Evolutionary conservation across 192 early-diverging fungal genomes (phyloP).

Genomic region (Obelidium mucronatum): DNA sequence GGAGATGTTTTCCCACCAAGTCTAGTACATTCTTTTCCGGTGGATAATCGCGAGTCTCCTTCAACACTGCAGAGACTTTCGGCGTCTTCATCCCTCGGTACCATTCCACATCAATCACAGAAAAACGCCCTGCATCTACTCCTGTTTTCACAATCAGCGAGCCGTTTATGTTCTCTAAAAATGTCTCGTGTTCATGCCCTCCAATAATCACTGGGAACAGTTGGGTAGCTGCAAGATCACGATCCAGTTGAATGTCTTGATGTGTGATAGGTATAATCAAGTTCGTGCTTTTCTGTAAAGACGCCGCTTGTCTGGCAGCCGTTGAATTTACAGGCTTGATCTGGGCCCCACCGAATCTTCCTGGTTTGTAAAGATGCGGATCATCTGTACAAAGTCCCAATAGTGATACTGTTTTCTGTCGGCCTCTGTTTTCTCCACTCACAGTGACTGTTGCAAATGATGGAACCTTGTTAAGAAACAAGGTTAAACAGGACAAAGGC

Average conservation of each 20-base stretch:
- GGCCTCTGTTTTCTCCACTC: not conserved
- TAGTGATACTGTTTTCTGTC: not conserved
- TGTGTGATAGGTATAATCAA: constrained; percentile 28
- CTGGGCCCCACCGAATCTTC: constrained; percentile 11
- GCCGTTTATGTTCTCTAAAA: not conserved
- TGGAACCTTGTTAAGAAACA: not conserved
- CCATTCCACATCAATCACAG: constrained; percentile 14
- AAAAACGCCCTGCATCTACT: not conserved
- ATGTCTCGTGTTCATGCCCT: constrained; percentile 25
- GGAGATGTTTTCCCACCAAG: not conserved
- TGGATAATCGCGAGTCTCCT: not conserved
- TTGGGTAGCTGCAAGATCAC: not conserved
- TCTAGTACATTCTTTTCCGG: not conserved
- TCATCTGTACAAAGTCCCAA: constrained; percentile 24
- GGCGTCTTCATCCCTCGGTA: not conserved
- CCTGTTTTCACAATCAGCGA: constrained; percentile 23
- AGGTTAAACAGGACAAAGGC: not conserved
- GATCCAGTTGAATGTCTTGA: constrained; percentile 9
- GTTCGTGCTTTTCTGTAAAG: not conserved
- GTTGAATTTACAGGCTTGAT: constrained; percentile 16
- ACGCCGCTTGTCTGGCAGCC: not conserved
- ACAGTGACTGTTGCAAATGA: not conserved
- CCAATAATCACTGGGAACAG: constrained; percentile 28
- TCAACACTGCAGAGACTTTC: not conserved
- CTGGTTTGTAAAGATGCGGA: constrained; percentile 1